A percentile compares a stretch with the other conserved stretches of the same genome.
Conservation (phyloP, 148 eudicot genomes). For the Silene conica region DNA sequence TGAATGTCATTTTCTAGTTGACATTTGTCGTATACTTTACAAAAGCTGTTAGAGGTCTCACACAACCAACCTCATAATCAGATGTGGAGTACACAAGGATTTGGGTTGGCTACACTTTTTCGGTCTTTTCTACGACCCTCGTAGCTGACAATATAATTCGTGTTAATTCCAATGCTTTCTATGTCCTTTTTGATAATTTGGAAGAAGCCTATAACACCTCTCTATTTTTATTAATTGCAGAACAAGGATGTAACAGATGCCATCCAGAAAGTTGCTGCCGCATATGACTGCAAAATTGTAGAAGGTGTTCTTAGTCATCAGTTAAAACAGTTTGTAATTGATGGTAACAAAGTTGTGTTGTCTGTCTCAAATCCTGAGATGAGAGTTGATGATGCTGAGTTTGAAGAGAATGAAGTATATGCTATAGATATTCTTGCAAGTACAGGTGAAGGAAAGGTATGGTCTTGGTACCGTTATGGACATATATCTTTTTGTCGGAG, state of each 20-base stretch:
- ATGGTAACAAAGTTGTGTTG: conserved; percentile 82
- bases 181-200: too few species aligned
- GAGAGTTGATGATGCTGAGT: conserved; percentile 86
- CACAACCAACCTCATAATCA: too few species aligned
- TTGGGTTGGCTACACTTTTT: background rate
- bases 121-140: background rate
- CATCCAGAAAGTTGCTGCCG: conserved; percentile 88
- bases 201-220: background rate
- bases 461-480: background rate
- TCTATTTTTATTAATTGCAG: conserved; percentile 31
- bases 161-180: background rate
- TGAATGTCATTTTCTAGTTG: background rate
- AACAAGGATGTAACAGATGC: conserved; percentile 87
- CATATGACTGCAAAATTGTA: conserved; percentile 89
- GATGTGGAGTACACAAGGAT: too few species aligned
- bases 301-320: conserved; percentile 94
- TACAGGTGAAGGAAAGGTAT: conserved; percentile 90
- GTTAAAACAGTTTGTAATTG: conserved; percentile 85
- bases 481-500: background rate
- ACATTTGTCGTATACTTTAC: too few species aligned
- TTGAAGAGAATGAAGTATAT: conserved; percentile 90
- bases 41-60: too few species aligned
- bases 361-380: conserved; percentile 64
- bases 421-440: conserved; percentile 65
- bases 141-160: background rate